A percentile compares a stretch with the other conserved stretches of the same genome.
These are phyloP conservation scores for Myriosclerotinia scirpicola DNA, from an alignment of 2,329 filamentous ascomycete species.

Conservation along the genomic window DNA sequence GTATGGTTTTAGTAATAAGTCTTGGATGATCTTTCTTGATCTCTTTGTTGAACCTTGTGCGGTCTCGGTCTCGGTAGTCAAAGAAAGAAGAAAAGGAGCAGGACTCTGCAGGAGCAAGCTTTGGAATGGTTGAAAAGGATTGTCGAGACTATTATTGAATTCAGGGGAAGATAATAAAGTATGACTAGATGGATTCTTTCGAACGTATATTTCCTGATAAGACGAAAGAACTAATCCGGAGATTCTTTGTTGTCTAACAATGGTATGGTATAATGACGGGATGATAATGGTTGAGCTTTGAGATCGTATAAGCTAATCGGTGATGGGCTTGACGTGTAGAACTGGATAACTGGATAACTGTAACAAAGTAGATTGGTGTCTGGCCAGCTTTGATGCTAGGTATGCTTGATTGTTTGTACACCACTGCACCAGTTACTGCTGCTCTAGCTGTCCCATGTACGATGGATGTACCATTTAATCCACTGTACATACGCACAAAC, in stretches of 20 bases:
- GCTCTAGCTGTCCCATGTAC: background rate
- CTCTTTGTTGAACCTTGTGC: background rate
- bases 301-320: too few species aligned
- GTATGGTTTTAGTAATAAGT: too few species aligned
- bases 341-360: too few species aligned
- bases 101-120: too few species aligned
- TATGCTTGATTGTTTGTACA: too few species aligned
- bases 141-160: background rate
- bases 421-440: too few species aligned
- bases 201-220: background rate
- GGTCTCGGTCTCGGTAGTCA: slow-evolving; percentile 6
- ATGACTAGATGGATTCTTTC: background rate
- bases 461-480: background rate
- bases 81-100: background rate
- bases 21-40: background rate
- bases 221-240: background rate
- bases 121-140: too few species aligned
- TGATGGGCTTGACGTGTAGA: too few species aligned
- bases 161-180: background rate
- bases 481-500: slow-evolving; percentile 11
- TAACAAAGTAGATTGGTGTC: too few species aligned
- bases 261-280: background rate
- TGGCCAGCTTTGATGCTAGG: too few species aligned
- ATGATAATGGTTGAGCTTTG: background rate
- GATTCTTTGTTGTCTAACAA: background rate